Evolutionary conservation across 2,329 filamentous ascomycete species (phyloP), one percentile per base, ranked within the genome.

Genomic region (Colletotrichum eremochloae): DNA sequence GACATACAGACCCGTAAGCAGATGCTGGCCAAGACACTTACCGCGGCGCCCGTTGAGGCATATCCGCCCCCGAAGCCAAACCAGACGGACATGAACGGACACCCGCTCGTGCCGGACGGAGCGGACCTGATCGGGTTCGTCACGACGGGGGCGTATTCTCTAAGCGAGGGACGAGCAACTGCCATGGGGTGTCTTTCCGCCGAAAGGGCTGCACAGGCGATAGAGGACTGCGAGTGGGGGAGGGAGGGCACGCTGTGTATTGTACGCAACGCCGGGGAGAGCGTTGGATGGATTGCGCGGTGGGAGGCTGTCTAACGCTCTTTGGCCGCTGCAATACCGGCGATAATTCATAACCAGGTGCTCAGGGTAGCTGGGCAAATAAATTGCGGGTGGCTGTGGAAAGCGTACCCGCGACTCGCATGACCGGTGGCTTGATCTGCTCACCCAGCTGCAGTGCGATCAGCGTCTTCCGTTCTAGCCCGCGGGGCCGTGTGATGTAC

Each of bases 51-150:
- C 29, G 73, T 53, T 6, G 77, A 79, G 29, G 78, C 80, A 3
- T 81, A 81, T 24, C 83, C 83, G 20, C 82, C 82, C 33, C 78
- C 78, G 46, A 76, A 78, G 5, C 77, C 78, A 15, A 84, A 81
- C 72, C 79, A 79, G 67, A 78, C 76, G 63, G 80, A 82, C 74
- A 79, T 87, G 82, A 79, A 81, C 33, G 84, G 85, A 0, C 90
- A 94, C 75, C 92, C 92, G 0, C 78, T 90, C 0, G 90, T 95
- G n/a, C 96, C 96, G 0, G 86, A 86, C 12, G 90, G 91, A 74
- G 86, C 88, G 31, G 93, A 98, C 79, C 85, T 98, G 15, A 89
- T 98, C 63, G 96, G 96, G 0, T 99, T 97, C 79, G 91, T 98
- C 33, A 98, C 95, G 2, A 93, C 92, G 1, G 96, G 96, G 0